Evolutionary conservation across 2,329 filamentous ascomycete genomes (phyloP).

Genomic region (Paecilomyces sp.): DNA sequence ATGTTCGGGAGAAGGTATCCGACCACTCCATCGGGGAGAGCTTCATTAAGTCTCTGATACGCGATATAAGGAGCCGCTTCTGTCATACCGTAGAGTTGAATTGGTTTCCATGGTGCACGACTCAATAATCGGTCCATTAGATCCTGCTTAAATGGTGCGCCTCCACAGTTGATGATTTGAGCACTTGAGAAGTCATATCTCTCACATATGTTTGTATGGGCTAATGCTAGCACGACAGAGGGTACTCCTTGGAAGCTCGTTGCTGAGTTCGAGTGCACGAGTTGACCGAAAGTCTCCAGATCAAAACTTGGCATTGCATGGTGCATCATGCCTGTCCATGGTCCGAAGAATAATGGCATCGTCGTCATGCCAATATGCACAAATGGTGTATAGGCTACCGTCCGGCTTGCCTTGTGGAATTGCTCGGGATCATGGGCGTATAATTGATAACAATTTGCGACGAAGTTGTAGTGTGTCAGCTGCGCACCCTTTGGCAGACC

Average conservation of each 20-base stretch:
- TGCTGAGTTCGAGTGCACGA: constrained; percentile 29
- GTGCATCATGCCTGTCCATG: constrained; percentile 39
- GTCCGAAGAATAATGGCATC: constrained; percentile 38
- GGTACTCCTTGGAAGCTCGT: constrained; percentile 37
- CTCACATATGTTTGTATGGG: constrained; percentile 27
- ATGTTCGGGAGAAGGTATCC: constrained; percentile 33
- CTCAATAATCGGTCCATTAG: constrained; percentile 23
- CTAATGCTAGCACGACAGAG: constrained; percentile 30
- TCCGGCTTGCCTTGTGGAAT: constrained; percentile 27
- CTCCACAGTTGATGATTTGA: constrained; percentile 31
- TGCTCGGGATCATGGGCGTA: constrained; percentile 28
- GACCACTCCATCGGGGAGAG: constrained; percentile 24
- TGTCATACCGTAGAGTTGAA: constrained; percentile 42
- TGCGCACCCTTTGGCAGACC: constrained; percentile 49
- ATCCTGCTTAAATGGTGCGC: constrained; percentile 25
- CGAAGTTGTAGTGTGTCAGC: constrained; percentile 47
- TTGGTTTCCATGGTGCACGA: constrained; percentile 31
- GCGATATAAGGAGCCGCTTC: constrained; percentile 39
- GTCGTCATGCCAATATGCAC: constrained; percentile 41
- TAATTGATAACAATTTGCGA: constrained; percentile 33
- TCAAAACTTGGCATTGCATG: constrained; percentile 38
- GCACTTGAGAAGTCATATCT: constrained; percentile 33
- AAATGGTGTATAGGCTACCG: constrained; percentile 39
- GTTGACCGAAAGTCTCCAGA: constrained; percentile 25
- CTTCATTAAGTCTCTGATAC: constrained; percentile 30